phyloP scores from a whole-genome alignment of 345 rosid species.

The Nephelium lappaceum region DNA sequence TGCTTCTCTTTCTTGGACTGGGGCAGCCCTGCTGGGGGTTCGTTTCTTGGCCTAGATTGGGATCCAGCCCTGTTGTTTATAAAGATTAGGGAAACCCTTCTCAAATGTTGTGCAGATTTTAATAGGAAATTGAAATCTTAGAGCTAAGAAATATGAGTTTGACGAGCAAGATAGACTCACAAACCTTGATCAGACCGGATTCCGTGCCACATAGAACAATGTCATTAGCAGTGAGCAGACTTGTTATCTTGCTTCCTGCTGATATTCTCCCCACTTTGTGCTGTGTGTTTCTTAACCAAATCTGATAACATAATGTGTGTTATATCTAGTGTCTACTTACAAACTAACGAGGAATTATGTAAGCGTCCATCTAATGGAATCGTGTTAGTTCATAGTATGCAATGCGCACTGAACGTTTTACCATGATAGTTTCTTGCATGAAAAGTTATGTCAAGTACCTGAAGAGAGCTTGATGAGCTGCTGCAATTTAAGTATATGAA shows the following conservation, averaged over 20 bases:
- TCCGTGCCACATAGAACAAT: constrained; percentile 81
- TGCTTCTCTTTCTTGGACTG: not conserved
- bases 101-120: not conserved
- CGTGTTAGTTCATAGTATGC: not conserved
- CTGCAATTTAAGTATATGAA: constrained; percentile 77
- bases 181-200: constrained; percentile 81
- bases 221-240: constrained; percentile 82
- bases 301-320: constrained; percentile 37
- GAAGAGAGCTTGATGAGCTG: constrained; percentile 69
- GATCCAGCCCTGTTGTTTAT: constrained; percentile 76
- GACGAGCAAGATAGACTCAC: not conserved
- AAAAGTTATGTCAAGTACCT: constrained; percentile 42
- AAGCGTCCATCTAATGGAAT: not conserved
- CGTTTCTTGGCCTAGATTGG: constrained; percentile 50
- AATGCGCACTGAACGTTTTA: not conserved
- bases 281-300: constrained; percentile 81
- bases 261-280: constrained; percentile 90
- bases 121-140: not conserved
- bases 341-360: not conserved
- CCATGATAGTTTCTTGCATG: not conserved
- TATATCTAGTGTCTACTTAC: not conserved
- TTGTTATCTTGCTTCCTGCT: constrained; percentile 88
- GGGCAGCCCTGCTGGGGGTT: not conserved
- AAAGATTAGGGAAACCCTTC: not conserved
- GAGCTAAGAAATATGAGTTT: not conserved